phyloP scores from a whole-genome alignment of 352 stramenopile genomes.

The Phytopythium sindhum region DNA sequence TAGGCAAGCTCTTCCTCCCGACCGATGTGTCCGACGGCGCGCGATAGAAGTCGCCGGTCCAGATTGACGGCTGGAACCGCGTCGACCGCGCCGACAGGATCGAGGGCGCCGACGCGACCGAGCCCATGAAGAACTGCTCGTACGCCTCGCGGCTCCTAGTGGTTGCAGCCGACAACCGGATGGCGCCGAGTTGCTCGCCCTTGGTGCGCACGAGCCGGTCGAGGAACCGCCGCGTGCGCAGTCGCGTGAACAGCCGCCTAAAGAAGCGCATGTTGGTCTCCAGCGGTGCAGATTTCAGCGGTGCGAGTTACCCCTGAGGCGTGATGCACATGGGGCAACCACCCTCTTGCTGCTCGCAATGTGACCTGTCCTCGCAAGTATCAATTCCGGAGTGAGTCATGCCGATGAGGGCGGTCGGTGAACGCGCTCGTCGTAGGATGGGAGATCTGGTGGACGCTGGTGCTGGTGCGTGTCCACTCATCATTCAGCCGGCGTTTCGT shows the following conservation, averaged over 20 bases:
- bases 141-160: not conserved
- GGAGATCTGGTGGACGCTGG: not conserved
- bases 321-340: not conserved
- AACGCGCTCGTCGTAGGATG: not conserved
- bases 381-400: constrained; percentile 2
- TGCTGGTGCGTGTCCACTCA: not conserved
- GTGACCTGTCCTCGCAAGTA: not conserved
- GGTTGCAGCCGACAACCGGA: not conserved
- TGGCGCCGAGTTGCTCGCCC: constrained; percentile 4
- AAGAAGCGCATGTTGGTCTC: constrained; percentile 6
- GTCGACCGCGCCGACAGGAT: not conserved
- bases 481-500: not conserved
- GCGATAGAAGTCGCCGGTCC: constrained; percentile 4
- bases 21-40: not conserved
- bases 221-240: constrained; percentile 6
- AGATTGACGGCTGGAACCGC: not conserved
- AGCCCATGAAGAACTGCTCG: constrained; percentile 3
- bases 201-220: constrained; percentile 7
- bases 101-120: not conserved
- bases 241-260: not conserved
- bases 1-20: not conserved
- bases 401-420: not conserved
- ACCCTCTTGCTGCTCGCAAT: not conserved
- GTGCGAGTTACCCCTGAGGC: not conserved
- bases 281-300: not conserved